A percentile compares a stretch with the other conserved stretches of the same genome.
These are phyloP conservation scores for Alliaria petiolata DNA, from an alignment of 345 rosid species.

Conservation along the genomic window DNA sequence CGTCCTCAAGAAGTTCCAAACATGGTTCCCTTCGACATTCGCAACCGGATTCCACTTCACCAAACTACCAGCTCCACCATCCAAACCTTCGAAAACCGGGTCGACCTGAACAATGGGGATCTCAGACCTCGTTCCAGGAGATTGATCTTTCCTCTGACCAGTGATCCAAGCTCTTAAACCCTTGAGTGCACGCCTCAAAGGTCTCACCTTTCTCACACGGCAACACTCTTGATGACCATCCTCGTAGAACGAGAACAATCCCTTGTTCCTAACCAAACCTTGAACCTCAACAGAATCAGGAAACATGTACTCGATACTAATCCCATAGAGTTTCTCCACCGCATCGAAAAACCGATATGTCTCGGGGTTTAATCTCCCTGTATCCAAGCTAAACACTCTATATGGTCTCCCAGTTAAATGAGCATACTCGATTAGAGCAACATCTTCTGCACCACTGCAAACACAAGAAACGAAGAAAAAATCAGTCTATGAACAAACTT, in stretches of 20 bases:
- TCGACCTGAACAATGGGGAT: conserved; percentile 86
- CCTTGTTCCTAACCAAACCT: conserved; percentile 83
- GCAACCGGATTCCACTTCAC: too few species aligned
- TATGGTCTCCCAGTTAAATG: conserved; percentile 76
- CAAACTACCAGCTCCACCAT: conserved; percentile 81
- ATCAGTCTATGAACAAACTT: not conserved
- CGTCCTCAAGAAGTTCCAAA: conserved; percentile 83
- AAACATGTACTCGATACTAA: conserved; percentile 87
- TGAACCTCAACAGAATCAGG: conserved; percentile 97
- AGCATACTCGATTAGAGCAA: conserved; percentile 89
- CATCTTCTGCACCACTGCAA: conserved; percentile 95
- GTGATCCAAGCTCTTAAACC: conserved; percentile 96
- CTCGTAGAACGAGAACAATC: conserved; percentile 89
- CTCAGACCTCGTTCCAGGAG: conserved; percentile 74
- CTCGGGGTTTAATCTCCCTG: conserved; percentile 88
- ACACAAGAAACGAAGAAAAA: not conserved
- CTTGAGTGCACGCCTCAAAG: conserved; percentile 81
- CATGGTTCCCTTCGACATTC: conserved; percentile 56
- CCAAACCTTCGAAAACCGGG: conserved; percentile 84
- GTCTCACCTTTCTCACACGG: conserved; percentile 90
- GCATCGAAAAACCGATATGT: conserved; percentile 65
- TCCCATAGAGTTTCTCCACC: conserved; percentile 79
- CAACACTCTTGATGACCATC: conserved; percentile 99
- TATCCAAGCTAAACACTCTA: conserved; percentile 95
- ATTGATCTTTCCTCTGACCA: conserved; percentile 94